Evolutionary conservation across 2,329 filamentous ascomycete species (phyloP), one percentile per base, ranked within the genome.

Genomic region (Trichophyton verrucosum): DNA sequence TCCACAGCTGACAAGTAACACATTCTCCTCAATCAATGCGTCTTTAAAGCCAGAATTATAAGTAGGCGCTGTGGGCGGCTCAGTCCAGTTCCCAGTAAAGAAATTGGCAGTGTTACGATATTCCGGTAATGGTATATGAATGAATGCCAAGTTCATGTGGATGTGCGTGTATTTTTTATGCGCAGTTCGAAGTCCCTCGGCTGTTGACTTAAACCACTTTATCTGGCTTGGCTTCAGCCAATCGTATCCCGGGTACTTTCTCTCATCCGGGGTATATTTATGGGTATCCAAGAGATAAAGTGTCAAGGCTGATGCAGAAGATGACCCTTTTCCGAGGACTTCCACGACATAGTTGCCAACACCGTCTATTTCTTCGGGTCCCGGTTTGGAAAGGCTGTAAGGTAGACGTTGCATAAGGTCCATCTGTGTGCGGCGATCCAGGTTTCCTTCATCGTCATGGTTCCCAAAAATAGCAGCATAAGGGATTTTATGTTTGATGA

Each of bases 401-500:
- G 94, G 94, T 0, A 99, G 80, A 0, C 86, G 85, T 72, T 96
- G 86, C 67, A 96, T 85, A 13, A 99, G 80, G 2, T 84, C 80
- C 91, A 99, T 97, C 69, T 94, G 86, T 1, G 83, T 82, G 3
- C 82, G 78, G 61, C 94, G 87, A 15, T 86, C 83, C 65, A 96
- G 81, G 53, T 88, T 84, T 38, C 86, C 86, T 77, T 97, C 92
- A 68, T 97, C 92, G 70, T 99, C 94, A 73, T 99, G 94, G 72
- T 99, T 99, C 61, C 94, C 94, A 69, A 97, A 96, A 62, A 99
- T 97, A 63, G 87, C 86, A 15, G 91, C 89, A 69, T 95, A 97
- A 0, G 94, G 94, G 42, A 97, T 90, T 68, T 90, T 89, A 72
- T 88, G 88, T 72, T 90, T 85, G 64, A 90, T 87, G 58, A 99